phyloP scores from a whole-genome alignment of 257 asterid genomes.

The Coffea canephora region DNA sequence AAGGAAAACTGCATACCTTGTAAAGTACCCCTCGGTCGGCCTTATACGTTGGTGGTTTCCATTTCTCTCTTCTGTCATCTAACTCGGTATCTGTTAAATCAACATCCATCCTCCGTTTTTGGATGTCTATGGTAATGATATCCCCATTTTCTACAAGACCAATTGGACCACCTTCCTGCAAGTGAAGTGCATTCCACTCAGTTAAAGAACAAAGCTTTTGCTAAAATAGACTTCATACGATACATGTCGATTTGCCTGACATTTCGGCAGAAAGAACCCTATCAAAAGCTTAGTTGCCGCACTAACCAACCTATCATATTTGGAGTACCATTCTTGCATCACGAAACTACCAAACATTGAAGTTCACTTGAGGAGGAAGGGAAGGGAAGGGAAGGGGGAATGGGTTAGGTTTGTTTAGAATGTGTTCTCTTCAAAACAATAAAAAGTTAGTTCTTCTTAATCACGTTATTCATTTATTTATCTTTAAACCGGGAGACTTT shows the following conservation, averaged over 20 bases:
- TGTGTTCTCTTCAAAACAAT: background rate
- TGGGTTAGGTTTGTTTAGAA: background rate
- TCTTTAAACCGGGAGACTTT: background rate
- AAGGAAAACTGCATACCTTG: constrained; percentile 48
- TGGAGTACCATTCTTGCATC: background rate
- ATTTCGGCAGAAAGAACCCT: background rate
- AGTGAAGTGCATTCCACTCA: background rate
- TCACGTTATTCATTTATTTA: background rate
- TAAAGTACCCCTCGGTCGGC: constrained; percentile 84
- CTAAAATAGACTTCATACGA: background rate
- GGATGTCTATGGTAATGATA: constrained; percentile 63
- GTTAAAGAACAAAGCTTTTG: background rate
- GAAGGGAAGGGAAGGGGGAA: background rate
- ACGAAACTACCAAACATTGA: background rate
- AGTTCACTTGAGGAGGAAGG: background rate
- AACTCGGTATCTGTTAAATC: constrained; percentile 61
- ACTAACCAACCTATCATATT: no score
- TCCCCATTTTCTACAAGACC: constrained; percentile 85
- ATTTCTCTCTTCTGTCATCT: constrained; percentile 65
- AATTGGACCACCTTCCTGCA: constrained; percentile 96
- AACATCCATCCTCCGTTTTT: constrained; percentile 67
- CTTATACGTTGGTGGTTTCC: constrained; percentile 69
- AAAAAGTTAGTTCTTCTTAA: no score
- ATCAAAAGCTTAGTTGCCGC: background rate
- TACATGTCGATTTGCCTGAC: background rate